These are phyloP conservation scores for Oxyria digyna DNA, from an alignment of 148 eudicot genomes.

Conservation along the genomic window DNA sequence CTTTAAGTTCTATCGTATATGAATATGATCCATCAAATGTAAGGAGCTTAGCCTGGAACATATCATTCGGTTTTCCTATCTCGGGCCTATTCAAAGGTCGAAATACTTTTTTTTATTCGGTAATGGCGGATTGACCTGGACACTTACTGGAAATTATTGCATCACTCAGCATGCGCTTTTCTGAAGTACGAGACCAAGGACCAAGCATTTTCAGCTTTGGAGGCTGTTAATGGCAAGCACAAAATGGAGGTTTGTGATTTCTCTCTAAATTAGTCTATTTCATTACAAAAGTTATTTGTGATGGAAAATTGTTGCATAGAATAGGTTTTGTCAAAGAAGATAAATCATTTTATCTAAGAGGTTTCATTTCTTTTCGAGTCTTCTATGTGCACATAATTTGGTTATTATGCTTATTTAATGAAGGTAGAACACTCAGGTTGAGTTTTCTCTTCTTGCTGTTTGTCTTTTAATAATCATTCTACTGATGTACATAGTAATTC, in stretches of 20 bases:
- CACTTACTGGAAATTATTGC: constrained; percentile 3
- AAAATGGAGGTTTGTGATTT: constrained; percentile 76
- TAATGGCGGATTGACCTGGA: constrained; percentile 6
- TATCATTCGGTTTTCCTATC: background rate
- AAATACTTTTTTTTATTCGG: background rate
- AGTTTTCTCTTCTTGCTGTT: background rate
- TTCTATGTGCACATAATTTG: background rate
- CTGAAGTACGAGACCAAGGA: constrained; percentile 91
- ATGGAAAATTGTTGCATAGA: background rate
- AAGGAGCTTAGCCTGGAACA: background rate
- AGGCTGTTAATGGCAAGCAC: constrained; percentile 73
- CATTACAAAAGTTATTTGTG: background rate
- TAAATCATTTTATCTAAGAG: background rate
- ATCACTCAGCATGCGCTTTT: constrained; percentile 75
- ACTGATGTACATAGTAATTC: background rate
- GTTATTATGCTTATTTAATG: background rate
- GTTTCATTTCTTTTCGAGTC: background rate
- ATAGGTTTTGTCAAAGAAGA: background rate
- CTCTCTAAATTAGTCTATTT: background rate
- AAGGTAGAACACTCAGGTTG: background rate
- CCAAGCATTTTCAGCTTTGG: constrained; percentile 91
- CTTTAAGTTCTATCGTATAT: no score
- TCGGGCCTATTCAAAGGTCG: background rate
- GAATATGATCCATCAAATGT: background rate
- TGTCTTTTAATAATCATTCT: background rate